Conservation (phyloP, 2,329 filamentous ascomycete species). For the Didymella lethalis region DNA sequence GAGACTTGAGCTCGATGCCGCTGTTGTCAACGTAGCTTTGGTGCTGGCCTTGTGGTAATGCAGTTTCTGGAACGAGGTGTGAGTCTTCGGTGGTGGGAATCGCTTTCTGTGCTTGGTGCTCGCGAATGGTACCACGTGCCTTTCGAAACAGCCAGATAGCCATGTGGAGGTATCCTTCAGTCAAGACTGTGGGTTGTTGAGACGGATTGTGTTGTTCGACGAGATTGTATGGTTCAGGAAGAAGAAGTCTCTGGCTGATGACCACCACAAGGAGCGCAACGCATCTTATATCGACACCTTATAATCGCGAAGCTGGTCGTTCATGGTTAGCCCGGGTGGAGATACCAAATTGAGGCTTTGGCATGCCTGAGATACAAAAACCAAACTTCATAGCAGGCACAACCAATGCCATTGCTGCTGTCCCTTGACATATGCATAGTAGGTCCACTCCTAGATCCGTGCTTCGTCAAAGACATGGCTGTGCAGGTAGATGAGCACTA, state of each 20-base stretch:
- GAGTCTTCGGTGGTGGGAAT: slow-evolving; percentile 35
- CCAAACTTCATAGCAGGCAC: not conserved
- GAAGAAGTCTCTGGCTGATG: not conserved
- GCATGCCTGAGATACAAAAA: not conserved
- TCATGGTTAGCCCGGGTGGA: slow-evolving; percentile 5
- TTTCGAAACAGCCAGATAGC: slow-evolving; percentile 37
- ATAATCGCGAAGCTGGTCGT: slow-evolving; percentile 4
- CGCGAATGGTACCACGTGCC: slow-evolving; percentile 32
- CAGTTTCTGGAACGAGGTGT: slow-evolving; percentile 33
- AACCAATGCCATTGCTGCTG: not conserved
- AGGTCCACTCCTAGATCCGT: not conserved
- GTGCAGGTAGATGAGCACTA: slow-evolving; percentile 9
- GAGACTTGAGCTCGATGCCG: slow-evolving; percentile 8
- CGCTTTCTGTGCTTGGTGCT: slow-evolving; percentile 32
- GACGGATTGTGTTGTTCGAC: not conserved
- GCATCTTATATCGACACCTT: slow-evolving; percentile 6
- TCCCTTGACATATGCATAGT: not conserved
- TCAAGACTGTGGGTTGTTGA: not conserved
- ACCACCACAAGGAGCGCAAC: not conserved
- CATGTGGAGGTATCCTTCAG: slow-evolving; percentile 3
- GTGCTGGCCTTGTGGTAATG: slow-evolving; percentile 8
- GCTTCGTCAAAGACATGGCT: slow-evolving; percentile 7
- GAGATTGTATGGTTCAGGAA: not conserved
- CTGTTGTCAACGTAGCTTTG: slow-evolving; percentile 2
- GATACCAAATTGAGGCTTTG: not conserved